phyloP scores from a whole-genome alignment of 1,284 basidiomycete genomes.

The Sanghuangporus weigelae region DNA sequence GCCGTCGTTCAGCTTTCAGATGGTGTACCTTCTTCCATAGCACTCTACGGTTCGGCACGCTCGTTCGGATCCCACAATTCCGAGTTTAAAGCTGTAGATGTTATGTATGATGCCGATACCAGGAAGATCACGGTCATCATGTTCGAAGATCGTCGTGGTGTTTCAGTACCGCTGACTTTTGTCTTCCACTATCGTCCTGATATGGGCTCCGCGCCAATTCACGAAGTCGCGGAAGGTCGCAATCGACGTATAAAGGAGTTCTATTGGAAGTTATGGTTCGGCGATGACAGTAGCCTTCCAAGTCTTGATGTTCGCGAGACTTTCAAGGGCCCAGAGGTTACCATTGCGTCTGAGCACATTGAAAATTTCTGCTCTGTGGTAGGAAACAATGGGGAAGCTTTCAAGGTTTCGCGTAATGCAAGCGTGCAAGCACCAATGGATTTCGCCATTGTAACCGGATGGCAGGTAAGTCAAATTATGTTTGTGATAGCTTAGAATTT shows the following conservation, averaged over 20 bases:
- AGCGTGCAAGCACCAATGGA: conserved; percentile 91
- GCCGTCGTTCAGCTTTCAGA: conserved; percentile 53
- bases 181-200: conserved; percentile 86
- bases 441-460: conserved; percentile 96
- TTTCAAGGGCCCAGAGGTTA: conserved; percentile 81
- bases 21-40: conserved; percentile 50
- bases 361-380: conserved; percentile 92
- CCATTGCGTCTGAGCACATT: conserved; percentile 70
- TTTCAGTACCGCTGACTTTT: conserved; percentile 77
- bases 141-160: conserved; percentile 79
- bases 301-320: conserved; percentile 70
- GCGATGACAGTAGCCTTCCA: conserved; percentile 74
- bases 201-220: conserved; percentile 89
- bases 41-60: conserved; percentile 73
- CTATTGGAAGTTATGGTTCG: conserved; percentile 97
- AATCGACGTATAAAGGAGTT: conserved; percentile 93
- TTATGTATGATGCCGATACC: conserved; percentile 52
- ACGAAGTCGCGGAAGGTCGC: conserved; percentile 82
- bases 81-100: conserved; percentile 82
- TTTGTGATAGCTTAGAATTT: background rate
- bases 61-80: conserved; percentile 72
- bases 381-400: conserved; percentile 88
- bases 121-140: conserved; percentile 72
- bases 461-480: conserved; percentile 64
- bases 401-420: conserved; percentile 72